Evolutionary conservation across 306 rosid species (phyloP).

Genomic region (Vigna nakashimae): DNA sequence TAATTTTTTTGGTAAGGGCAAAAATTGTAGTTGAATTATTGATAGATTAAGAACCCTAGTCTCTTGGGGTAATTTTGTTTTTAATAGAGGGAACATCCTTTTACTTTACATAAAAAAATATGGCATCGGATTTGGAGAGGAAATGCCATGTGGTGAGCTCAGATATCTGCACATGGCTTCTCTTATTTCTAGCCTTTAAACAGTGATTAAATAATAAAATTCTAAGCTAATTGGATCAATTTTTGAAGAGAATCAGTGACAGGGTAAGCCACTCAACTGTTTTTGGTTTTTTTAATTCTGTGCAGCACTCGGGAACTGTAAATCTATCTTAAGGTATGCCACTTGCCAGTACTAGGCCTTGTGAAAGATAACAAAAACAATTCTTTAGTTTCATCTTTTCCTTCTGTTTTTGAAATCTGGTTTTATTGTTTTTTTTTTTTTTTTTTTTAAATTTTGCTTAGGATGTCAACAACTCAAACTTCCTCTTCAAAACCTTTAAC

Average conservation of each 20-base stretch:
- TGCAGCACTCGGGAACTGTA: slow-evolving; percentile 20
- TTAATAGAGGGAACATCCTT: slow-evolving; percentile 7
- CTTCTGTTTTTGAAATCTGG: not conserved
- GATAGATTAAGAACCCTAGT: not conserved
- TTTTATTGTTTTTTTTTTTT: not conserved
- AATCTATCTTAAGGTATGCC: not conserved
- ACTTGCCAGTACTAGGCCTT: slow-evolving; percentile 21
- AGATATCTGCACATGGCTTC: slow-evolving; percentile 85
- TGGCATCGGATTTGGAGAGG: slow-evolving; percentile 53
- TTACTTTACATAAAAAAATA: slow-evolving; percentile 23
- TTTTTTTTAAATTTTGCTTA: not conserved
- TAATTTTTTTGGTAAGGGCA: too few species aligned
- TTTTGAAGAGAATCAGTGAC: slow-evolving; percentile 31
- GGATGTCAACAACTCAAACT: slow-evolving; percentile 14
- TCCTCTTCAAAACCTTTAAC: slow-evolving; percentile 9
- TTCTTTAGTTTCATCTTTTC: not conserved
- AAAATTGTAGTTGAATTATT: not conserved
- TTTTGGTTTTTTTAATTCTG: not conserved
- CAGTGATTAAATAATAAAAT: slow-evolving; percentile 3
- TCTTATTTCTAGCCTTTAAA: slow-evolving; percentile 51
- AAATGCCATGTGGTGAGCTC: slow-evolving; percentile 81
- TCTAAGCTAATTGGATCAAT: slow-evolving; percentile 21
- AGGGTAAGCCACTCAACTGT: slow-evolving; percentile 2
- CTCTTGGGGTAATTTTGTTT: slow-evolving; percentile 4
- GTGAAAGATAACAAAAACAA: not conserved